Conservation (phyloP, 495 filamentous ascomycete species). For the Aspergillus sclerotioniger region DNA sequence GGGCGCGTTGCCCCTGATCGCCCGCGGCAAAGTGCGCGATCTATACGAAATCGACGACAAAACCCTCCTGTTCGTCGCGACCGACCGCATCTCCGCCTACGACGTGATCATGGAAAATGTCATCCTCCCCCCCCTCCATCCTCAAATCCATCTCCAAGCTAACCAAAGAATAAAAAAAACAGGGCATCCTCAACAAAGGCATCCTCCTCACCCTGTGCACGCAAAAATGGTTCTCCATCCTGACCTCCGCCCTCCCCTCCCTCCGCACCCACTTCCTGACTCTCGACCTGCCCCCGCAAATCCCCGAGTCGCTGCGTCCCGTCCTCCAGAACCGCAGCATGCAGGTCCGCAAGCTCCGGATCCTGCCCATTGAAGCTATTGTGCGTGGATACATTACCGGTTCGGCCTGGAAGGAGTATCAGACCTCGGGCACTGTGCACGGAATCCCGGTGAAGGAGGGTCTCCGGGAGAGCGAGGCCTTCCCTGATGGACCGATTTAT, state of each 20-base stretch:
- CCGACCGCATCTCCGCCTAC: constrained; percentile 91
- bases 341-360: constrained; percentile 73
- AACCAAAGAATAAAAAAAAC: constrained; percentile 6
- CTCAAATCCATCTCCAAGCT: neutral
- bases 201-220: constrained; percentile 80
- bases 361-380: constrained; percentile 88
- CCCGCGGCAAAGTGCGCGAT: constrained; percentile 78
- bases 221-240: constrained; percentile 79
- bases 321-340: constrained; percentile 70
- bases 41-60: constrained; percentile 72
- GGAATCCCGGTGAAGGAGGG: constrained; percentile 67
- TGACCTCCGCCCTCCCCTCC: constrained; percentile 60
- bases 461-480: constrained; percentile 66
- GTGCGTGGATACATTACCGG: constrained; percentile 95
- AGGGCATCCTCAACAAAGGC: constrained; percentile 85
- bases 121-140: neutral
- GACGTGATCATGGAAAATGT: constrained; percentile 90
- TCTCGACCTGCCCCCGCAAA: constrained; percentile 58
- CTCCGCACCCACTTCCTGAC: constrained; percentile 77
- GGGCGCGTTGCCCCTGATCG: constrained; percentile 53
- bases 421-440: constrained; percentile 74
- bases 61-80: constrained; percentile 83
- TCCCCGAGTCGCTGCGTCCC: constrained; percentile 46
- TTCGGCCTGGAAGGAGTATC: constrained; percentile 83
- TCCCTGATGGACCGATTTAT: constrained; percentile 72